Base-by-base conservation (phyloP, 2,329 filamentous ascomycete genomes). In the Polychaeton citri region DNA sequence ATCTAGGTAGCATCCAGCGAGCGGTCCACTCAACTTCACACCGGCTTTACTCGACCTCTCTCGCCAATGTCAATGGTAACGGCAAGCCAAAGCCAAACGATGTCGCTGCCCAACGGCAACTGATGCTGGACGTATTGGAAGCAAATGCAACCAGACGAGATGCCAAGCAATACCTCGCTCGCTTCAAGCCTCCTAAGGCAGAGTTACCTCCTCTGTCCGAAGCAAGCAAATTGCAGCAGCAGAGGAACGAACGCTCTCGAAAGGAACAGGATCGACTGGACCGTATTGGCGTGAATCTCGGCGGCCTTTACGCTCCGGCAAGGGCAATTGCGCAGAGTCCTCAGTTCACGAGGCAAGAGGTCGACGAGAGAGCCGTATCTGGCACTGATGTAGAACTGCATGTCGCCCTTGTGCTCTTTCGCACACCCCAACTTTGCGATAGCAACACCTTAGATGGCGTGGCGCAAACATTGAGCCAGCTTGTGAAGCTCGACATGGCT, bases 81-180 rank as follows among this genome's bases (percentile, higher is more conserved):
- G 8, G 8, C n/a, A 48, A 45, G 30, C 44, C 43, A 35, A 37
- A 36, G 19, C 33, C 31, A 18, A 50, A 52, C 17, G 47, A 51
- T 21, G 37, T 42, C 5, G 38, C 41, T n/a, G 42, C 35, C 2
- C 47, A 53, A 32, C 47, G 55, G 17, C 84, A 94, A 53, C 81
- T 94, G 50, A 79, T 93, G 49, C 70, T 92, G 20, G 87, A 85
- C 12, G 74, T 96, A 3, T 68, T 98, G 20, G 84, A 83, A 51
- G 85, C 87, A 13, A 85, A 86, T 8, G 82, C 87, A 5, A 95
- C 88, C 0, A 93, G 87, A 60, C 77, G 90, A 49, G 90, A 98
- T 63, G 86, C 87, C 33, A 87, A 82, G 59, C 78, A 83, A 24
- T 98, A 95, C 54, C 70, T 98, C 12, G 81, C 90, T 48, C 87